Evolutionary conservation across 106 monocot species (phyloP).

Genomic region (Dactylorhiza incarnata): DNA sequence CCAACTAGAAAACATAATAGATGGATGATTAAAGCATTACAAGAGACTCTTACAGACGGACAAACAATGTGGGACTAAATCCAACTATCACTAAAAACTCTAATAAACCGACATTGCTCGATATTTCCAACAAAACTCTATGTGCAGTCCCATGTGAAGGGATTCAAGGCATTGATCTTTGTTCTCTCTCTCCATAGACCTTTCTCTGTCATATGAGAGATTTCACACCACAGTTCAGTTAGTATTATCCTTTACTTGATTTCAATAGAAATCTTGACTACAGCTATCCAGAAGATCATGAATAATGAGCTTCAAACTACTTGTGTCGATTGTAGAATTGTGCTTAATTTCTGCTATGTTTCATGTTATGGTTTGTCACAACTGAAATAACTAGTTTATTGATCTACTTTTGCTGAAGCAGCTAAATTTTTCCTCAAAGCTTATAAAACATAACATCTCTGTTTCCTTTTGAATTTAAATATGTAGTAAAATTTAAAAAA

Average conservation of each 20-base stretch:
- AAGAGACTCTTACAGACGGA: no score
- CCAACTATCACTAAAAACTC: no score
- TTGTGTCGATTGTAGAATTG: background rate
- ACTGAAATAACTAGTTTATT: background rate
- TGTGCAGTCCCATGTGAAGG: background rate
- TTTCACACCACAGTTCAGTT: background rate
- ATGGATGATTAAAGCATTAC: no score
- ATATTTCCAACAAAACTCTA: no score
- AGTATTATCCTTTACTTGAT: background rate
- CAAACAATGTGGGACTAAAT: no score
- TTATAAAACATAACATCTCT: background rate
- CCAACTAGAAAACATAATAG: no score
- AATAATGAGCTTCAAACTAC: background rate
- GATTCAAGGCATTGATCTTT: background rate
- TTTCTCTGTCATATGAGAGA: background rate
- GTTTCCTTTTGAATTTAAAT: background rate
- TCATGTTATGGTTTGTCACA: background rate
- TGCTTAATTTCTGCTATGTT: background rate
- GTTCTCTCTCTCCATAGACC: background rate
- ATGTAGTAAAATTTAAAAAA: background rate
- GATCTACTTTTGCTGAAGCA: background rate
- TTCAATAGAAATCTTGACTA: background rate
- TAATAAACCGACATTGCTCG: no score
- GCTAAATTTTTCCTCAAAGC: background rate
- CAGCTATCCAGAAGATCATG: background rate